phyloP scores from a whole-genome alignment of 2,329 filamentous ascomycete genomes.

The Ophiostoma ips region DNA sequence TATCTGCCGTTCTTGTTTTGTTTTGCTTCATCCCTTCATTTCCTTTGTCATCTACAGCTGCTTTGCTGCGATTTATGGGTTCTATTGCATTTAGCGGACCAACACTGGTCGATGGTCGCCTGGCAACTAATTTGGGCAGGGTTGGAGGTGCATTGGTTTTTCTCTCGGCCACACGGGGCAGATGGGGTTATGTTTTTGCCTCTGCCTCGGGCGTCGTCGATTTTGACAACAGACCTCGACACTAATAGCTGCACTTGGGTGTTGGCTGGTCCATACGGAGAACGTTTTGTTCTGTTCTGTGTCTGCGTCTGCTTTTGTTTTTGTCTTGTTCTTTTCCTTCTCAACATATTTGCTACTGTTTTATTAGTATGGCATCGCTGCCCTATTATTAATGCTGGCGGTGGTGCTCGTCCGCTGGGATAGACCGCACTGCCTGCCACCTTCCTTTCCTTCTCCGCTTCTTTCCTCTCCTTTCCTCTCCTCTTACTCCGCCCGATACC shows the following conservation, averaged over 20 bases:
- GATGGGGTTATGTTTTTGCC: neutral
- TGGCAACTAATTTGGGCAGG: constrained; percentile 31
- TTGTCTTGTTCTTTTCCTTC: neutral
- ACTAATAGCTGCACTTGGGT: constrained; percentile 30
- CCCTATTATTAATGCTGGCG: constrained; percentile 22
- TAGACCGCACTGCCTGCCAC: constrained; percentile 13
- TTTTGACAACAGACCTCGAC: constrained; percentile 18
- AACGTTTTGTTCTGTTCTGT: constrained; percentile 16
- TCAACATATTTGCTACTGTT: constrained; percentile 26
- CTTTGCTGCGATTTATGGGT: neutral
- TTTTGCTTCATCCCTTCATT: neutral
- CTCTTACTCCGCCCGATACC: neutral
- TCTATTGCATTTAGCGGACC: constrained; percentile 15
- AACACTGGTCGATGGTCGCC: constrained; percentile 24
- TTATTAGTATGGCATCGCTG: constrained; percentile 32
- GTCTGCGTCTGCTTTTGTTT: constrained; percentile 14
- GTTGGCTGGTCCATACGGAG: constrained; percentile 39
- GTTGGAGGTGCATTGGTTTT: constrained; percentile 20
- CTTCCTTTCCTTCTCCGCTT: constrained; percentile 15
- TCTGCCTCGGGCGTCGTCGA: neutral
- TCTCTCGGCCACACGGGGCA: constrained; percentile 15
- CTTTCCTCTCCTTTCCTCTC: neutral
- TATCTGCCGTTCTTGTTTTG: neutral
- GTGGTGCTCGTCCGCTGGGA: constrained; percentile 8
- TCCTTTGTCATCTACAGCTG: constrained; percentile 1